Conservation (phyloP, 805 yeast species). For the Zygoascus tannicola region DNA sequence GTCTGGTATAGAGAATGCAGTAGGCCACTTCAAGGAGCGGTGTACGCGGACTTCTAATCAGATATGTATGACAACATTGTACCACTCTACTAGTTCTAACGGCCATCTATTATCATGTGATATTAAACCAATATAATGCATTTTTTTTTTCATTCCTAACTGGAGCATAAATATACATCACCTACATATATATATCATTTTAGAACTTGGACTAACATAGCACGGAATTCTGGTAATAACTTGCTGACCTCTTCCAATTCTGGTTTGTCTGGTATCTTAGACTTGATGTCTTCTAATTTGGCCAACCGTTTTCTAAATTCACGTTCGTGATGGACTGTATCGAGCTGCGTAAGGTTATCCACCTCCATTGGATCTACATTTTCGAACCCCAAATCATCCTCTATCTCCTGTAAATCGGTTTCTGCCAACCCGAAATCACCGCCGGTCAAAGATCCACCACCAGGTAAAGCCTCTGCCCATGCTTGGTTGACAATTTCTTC, state of each 20-base stretch:
- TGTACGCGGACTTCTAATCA: too few species aligned
- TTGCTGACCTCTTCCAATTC: slow-evolving; percentile 23
- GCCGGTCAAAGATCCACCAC: slow-evolving; percentile 30
- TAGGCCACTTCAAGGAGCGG: too few species aligned
- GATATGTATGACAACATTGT: too few species aligned
- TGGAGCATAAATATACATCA: too few species aligned
- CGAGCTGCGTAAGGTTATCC: slow-evolving; percentile 20
- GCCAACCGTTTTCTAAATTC: slow-evolving; percentile 1
- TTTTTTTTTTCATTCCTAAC: too few species aligned
- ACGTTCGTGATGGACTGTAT: slow-evolving; percentile 22
- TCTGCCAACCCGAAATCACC: neutral
- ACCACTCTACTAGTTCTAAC: too few species aligned
- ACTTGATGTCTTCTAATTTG: slow-evolving; percentile 14
- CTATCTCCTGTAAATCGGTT: slow-evolving; percentile 41
- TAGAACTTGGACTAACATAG: slow-evolving; percentile 8
- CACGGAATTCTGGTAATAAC: slow-evolving; percentile 20
- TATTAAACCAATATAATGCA: too few species aligned
- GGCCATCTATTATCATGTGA: too few species aligned
- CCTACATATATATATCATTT: too few species aligned
- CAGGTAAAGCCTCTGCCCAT: slow-evolving; percentile 38
- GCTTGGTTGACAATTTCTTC: slow-evolving; percentile 12
- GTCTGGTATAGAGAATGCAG: too few species aligned
- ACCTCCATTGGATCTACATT: slow-evolving; percentile 26
- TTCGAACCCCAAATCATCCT: slow-evolving; percentile 39
- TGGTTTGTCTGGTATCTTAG: slow-evolving; percentile 21